Evolutionary conservation across 495 filamentous ascomycete genomes (phyloP).

Genomic region (Aspergillus indologenus): DNA sequence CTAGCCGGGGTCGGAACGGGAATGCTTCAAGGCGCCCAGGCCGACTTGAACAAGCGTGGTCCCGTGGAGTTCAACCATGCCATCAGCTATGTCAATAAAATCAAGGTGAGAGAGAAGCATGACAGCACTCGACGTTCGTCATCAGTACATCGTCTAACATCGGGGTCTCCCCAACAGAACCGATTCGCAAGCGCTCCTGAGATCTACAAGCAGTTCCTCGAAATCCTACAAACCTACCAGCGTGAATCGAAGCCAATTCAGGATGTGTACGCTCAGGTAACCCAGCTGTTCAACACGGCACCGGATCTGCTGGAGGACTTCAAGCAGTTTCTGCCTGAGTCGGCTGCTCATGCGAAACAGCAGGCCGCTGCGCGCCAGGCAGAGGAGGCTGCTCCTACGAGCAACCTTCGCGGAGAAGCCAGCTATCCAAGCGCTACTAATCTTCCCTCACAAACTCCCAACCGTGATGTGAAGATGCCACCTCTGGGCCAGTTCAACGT

Average conservation of each 20-base stretch:
- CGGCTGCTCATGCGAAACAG: conserved; percentile 83
- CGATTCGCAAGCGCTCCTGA: conserved; percentile 93
- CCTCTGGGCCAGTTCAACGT: conserved; percentile 93
- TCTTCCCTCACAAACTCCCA: conserved; percentile 48
- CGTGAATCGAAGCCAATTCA: conserved; percentile 97
- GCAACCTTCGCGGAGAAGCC: conserved; percentile 56
- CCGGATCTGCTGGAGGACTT: conserved; percentile 98
- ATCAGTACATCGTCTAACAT: not conserved
- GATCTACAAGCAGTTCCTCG: conserved; percentile 98
- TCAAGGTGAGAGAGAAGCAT: conserved; percentile 65
- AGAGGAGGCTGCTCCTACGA: conserved; percentile 63
- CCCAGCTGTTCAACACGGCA: conserved; percentile 84
- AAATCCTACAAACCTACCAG: conserved; percentile 98
- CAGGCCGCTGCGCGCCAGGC: conserved; percentile 59
- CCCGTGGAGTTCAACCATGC: conserved; percentile 99
- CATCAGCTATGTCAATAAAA: conserved; percentile 99
- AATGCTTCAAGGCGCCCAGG: conserved; percentile 51
- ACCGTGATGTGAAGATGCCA: conserved; percentile 71
- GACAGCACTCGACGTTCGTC: not conserved
- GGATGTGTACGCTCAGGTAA: conserved; percentile 97
- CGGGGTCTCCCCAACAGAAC: conserved; percentile 55
- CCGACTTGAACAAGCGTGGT: conserved; percentile 76
- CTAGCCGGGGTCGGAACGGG: conserved; percentile 44
- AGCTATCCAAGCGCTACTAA: conserved; percentile 39
- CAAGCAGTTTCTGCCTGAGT: conserved; percentile 97